phyloP scores from a whole-genome alignment of 768 basidiomycete genomes.

The Pleurotus tuoliensis region DNA sequence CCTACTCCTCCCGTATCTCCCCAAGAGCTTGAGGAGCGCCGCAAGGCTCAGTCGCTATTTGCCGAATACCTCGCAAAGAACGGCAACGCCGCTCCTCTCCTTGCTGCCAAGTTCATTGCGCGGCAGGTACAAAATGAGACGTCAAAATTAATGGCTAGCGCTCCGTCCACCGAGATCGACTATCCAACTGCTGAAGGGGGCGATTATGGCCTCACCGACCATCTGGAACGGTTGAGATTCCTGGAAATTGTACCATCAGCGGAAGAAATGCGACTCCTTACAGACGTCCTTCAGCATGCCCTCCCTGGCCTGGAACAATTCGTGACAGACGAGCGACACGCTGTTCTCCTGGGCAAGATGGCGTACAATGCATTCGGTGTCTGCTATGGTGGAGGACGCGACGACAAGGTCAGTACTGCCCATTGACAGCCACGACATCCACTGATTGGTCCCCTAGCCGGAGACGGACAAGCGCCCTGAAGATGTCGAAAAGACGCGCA shows the following conservation, averaged over 20 bases:
- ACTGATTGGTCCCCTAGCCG: conserved; percentile 38
- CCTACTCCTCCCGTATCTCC: conserved; percentile 22
- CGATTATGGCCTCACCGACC: conserved; percentile 68
- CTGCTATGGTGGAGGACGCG: conserved; percentile 58
- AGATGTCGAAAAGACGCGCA: conserved; percentile 70
- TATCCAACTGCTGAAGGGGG: conserved; percentile 43
- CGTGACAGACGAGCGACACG: conserved; percentile 59
- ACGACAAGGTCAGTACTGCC: conserved; percentile 54
- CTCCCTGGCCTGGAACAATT: conserved; percentile 73
- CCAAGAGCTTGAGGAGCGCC: conserved; percentile 38
- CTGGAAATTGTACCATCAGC: neutral
- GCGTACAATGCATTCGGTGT: conserved; percentile 77
- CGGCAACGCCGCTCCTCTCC: conserved; percentile 42
- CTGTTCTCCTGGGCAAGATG: conserved; percentile 64
- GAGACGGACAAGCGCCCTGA: conserved; percentile 53
- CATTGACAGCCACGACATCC: neutral
- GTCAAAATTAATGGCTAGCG: conserved; percentile 41
- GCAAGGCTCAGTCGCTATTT: conserved; percentile 57
- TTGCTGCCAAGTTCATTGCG: conserved; percentile 70
- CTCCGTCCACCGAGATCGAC: conserved; percentile 26
- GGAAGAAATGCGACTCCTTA: conserved; percentile 32
- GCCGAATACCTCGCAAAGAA: conserved; percentile 50
- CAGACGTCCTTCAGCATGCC: conserved; percentile 52
- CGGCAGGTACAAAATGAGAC: conserved; percentile 67
- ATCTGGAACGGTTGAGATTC: conserved; percentile 65